phyloP scores from a whole-genome alignment of 495 filamentous ascomycete genomes.

The Penicillium angulare region DNA sequence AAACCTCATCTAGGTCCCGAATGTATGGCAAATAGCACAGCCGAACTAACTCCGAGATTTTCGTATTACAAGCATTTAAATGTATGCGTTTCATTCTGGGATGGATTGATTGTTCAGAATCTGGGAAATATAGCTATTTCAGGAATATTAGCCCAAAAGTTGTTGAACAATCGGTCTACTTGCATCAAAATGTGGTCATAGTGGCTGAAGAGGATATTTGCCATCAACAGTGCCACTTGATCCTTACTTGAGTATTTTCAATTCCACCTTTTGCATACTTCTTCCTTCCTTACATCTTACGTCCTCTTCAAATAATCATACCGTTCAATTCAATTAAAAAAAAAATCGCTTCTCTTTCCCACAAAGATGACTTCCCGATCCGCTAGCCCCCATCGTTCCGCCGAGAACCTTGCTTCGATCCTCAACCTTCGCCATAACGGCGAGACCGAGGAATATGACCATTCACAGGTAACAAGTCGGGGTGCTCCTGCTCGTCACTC shows the following conservation, averaged over 20 bases:
- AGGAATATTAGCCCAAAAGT: too few species aligned
- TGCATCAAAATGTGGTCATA: conserved; percentile 15
- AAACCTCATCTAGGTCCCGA: too few species aligned
- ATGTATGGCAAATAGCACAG: too few species aligned
- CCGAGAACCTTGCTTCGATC: conserved; percentile 11
- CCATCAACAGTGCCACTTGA: background rate
- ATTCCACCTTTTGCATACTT: background rate
- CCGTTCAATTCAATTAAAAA: too few species aligned
- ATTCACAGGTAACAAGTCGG: conserved; percentile 16
- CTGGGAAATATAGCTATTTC: background rate
- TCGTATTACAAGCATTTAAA: too few species aligned
- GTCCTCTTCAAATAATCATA: too few species aligned
- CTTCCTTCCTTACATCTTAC: background rate
- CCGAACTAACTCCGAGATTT: too few species aligned
- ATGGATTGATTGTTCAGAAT: too few species aligned
- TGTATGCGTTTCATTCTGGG: too few species aligned
- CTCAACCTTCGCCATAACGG: conserved; percentile 6
- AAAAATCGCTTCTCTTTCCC: background rate
- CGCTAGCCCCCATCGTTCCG: conserved; percentile 3
- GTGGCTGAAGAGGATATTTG: conserved; percentile 8
- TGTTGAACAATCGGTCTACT: background rate
- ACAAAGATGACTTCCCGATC: conserved; percentile 19
- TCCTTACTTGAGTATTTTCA: too few species aligned
- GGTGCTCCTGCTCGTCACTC: conserved; percentile 20
- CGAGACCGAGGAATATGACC: conserved; percentile 7